Evolutionary conservation across 106 monocot species (phyloP), one percentile per base, ranked within the genome.

Genomic region (Posidonia australis): DNA sequence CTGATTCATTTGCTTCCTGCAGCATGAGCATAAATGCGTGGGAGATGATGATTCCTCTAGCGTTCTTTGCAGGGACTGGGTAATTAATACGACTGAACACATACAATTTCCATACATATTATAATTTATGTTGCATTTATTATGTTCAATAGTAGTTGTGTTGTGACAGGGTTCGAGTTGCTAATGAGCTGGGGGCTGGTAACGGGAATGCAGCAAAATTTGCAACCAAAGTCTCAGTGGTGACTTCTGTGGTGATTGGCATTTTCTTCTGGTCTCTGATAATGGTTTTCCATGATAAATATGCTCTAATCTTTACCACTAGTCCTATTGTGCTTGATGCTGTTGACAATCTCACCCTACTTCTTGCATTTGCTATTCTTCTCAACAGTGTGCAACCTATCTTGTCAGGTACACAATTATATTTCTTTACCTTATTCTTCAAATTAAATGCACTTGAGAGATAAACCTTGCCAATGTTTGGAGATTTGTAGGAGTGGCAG

Each of bases 321-420:
- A 84, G 86, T 44, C 0, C 44, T 0, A 77, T 56, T 0, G 79
- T 93, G 11, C n/a, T 85, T 18, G 28, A 44, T 0, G 93, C 93
- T 5, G 89, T 89, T 2, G 73, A 81, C 5, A 60, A 77, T 0
- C 71, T 93, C 0, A 72, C 86, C 1, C 2, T 67, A 19, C 65
- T 89, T 1, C 58, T 93, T 49, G 89, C 86, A 6, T 74, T 89
- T 54, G 80, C 93, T 43, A 79, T 93, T 22, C 81, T 93, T 23
- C 89, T 93, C 68, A 93, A 93, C 70, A 93, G 93, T 51, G 68
- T 93, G 32, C 93, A 93, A 26, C 89, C 93, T 0, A 55, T 93
- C 18, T 81, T 93, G 13, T 89, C 93, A 7, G 93, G 93, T 86
- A 21, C 32, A 49, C 0, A n/a, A n/a, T n/a, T n/a, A n/a, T n/a